Percentiles rank a stretch among this genome's conserved stretches.
These are phyloP conservation scores for Trypanosomatidae sp. DNA, from an alignment of 208 protist species.

Conservation along the genomic window DNA sequence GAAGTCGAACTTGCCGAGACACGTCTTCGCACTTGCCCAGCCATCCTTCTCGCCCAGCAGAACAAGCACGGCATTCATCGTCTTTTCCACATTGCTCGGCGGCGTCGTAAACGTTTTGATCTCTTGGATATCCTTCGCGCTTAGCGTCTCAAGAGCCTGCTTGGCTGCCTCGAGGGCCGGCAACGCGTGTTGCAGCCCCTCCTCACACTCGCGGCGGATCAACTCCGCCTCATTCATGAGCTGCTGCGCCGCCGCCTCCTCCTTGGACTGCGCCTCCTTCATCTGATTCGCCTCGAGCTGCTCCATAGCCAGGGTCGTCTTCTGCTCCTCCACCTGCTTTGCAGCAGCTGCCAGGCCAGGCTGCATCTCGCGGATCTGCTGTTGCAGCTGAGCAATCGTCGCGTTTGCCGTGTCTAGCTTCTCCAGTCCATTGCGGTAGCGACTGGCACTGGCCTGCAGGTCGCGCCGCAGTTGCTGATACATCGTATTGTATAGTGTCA, in stretches of 20 bases:
- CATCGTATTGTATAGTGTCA: constrained; percentile 86
- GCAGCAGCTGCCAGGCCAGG: constrained; percentile 89
- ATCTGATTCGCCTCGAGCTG: constrained; percentile 88
- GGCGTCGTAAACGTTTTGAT: constrained; percentile 93
- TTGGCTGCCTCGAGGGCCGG: constrained; percentile 93
- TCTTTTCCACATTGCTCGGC: constrained; percentile 88
- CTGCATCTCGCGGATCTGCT: constrained; percentile 94
- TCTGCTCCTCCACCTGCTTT: constrained; percentile 90
- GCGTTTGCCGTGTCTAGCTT: constrained; percentile 93
- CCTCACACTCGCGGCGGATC: constrained; percentile 89
- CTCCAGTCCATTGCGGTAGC: constrained; percentile 87
- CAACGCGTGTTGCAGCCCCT: constrained; percentile 93
- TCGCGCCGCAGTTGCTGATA: constrained; percentile 65
- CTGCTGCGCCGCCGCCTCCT: constrained; percentile 78
- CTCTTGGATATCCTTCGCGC: constrained; percentile 92
- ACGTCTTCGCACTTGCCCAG: constrained; percentile 90
- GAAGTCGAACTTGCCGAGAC: constrained; percentile 91
- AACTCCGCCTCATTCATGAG: constrained; percentile 86
- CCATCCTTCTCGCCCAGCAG: constrained; percentile 92
- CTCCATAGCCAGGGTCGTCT: constrained; percentile 80
- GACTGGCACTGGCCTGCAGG: constrained; percentile 48
- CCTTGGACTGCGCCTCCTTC: constrained; percentile 66
- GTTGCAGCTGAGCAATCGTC: constrained; percentile 94
- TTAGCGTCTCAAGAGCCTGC: constrained; percentile 89
- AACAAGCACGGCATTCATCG: constrained; percentile 94